These are phyloP conservation scores for Coccinonectria pachysandricola DNA, from an alignment of 2,329 filamentous ascomycete species.

Conservation along the genomic window DNA sequence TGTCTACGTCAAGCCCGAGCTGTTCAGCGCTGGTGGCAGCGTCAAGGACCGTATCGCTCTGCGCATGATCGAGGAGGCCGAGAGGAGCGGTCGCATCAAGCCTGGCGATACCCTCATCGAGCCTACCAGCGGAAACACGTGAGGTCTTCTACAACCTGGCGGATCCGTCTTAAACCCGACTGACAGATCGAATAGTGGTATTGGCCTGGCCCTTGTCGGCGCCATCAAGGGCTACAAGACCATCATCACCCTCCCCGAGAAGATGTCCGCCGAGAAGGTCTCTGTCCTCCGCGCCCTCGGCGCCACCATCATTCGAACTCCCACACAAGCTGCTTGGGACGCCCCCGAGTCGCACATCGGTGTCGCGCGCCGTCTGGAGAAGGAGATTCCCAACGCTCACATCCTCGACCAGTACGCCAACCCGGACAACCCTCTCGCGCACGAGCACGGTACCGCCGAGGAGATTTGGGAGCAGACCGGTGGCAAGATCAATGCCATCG, in stretches of 20 bases:
- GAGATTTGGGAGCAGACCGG: slow-evolving; percentile 91
- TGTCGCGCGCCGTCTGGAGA: slow-evolving; percentile 78
- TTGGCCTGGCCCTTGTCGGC: slow-evolving; percentile 84
- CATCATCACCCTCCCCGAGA: slow-evolving; percentile 97
- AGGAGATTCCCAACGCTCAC: slow-evolving; percentile 93
- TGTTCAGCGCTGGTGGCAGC: slow-evolving; percentile 88
- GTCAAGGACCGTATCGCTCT: slow-evolving; percentile 93
- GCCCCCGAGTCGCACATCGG: slow-evolving; percentile 94
- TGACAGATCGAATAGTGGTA: slow-evolving; percentile 47
- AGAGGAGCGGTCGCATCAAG: slow-evolving; percentile 85
- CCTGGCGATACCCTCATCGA: slow-evolving; percentile 96
- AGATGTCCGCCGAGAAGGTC: slow-evolving; percentile 99
- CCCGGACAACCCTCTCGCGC: slow-evolving; percentile 79
- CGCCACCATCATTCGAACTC: slow-evolving; percentile 94
- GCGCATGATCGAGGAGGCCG: slow-evolving; percentile 95
- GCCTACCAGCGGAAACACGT: slow-evolving; percentile 93
- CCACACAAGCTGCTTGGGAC: slow-evolving; percentile 91
- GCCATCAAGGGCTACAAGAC: slow-evolving; percentile 97
- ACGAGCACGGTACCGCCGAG: slow-evolving; percentile 89
- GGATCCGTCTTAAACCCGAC: too few relatives aligned
- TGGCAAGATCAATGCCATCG: slow-evolving; percentile 70
- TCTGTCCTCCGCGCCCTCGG: slow-evolving; percentile 87
- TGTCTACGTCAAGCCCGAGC: slow-evolving; percentile 84
- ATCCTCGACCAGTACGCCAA: slow-evolving; percentile 97
- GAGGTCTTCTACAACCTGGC: too few relatives aligned